Conservation (phyloP, 2,329 filamentous ascomycete genomes). For the Colletotrichum tabaci region DNA sequence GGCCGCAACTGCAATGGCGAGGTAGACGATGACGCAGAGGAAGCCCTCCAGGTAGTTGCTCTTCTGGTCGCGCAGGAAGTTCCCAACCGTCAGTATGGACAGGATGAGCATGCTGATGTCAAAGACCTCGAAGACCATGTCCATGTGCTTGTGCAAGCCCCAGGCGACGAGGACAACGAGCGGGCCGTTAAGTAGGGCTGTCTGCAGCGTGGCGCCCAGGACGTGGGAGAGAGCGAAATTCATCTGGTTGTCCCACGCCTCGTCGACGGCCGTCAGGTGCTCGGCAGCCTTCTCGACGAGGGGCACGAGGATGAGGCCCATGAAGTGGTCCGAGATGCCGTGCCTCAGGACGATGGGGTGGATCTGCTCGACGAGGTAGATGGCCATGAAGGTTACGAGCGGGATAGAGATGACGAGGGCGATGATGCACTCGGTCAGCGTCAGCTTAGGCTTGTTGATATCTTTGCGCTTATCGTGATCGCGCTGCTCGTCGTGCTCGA, state of each 20-base stretch:
- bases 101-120: conserved; percentile 87
- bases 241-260: conserved; percentile 87
- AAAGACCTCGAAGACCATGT: conserved; percentile 89
- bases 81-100: conserved; percentile 87
- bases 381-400: conserved; percentile 80
- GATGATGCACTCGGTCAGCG: conserved; percentile 79
- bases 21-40: conserved; percentile 79
- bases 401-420: conserved; percentile 75
- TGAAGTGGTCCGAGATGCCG: conserved; percentile 66
- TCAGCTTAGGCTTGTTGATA: conserved; percentile 76
- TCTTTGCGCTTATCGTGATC: conserved; percentile 77
- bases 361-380: conserved; percentile 82
- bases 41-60: conserved; percentile 92
- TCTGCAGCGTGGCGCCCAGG: conserved; percentile 89
- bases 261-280: conserved; percentile 86
- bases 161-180: conserved; percentile 88
- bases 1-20: conserved; percentile 72
- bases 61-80: conserved; percentile 89
- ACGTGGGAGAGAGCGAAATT: conserved; percentile 90
- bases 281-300: conserved; percentile 90
- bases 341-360: conserved; percentile 66
- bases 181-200: conserved; percentile 88
- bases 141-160: conserved; percentile 79
- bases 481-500: conserved; percentile 78
- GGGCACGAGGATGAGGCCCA: conserved; percentile 83